phyloP scores from a whole-genome alignment of 208 protist genomes.

The Leishmania tarentolae region DNA sequence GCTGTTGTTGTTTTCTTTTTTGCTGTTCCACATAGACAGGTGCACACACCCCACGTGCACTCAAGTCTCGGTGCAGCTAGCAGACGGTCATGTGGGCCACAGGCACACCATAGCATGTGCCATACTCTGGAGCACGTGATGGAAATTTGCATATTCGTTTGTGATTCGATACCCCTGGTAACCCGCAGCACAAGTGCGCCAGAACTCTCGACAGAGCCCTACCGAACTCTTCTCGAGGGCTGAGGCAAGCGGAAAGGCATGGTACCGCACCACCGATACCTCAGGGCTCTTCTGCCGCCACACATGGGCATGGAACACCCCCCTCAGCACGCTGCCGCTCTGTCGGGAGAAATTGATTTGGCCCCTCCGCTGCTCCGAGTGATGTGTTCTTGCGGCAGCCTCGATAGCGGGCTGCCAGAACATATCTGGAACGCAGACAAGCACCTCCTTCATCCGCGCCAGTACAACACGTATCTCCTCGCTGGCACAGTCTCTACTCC shows the following conservation, averaged over 20 bases:
- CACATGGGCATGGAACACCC: constrained; percentile 18
- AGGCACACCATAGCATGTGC: constrained; percentile 15
- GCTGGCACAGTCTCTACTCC: background rate
- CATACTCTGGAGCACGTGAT: constrained; percentile 20
- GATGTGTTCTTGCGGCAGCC: constrained; percentile 16
- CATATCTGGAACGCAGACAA: constrained; percentile 5
- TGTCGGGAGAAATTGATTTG: constrained; percentile 37
- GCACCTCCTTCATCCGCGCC: constrained; percentile 1
- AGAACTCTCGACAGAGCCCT: constrained; percentile 4
- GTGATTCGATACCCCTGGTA: constrained; percentile 17
- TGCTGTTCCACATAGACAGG: background rate
- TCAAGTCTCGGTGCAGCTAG: background rate
- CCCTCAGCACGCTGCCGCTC: constrained; percentile 11
- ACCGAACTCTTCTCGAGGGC: constrained; percentile 22
- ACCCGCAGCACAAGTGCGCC: constrained; percentile 13
- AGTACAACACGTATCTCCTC: background rate
- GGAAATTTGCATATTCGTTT: constrained; percentile 20
- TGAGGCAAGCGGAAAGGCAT: constrained; percentile 21
- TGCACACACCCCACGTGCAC: background rate
- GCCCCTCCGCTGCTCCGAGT: background rate
- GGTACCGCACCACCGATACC: constrained; percentile 25
- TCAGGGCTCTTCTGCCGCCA: constrained; percentile 17
- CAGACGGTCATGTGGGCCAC: constrained; percentile 11
- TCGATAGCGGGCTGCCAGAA: constrained; percentile 17
- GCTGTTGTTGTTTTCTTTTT: background rate